A percentile compares a stretch with the other conserved stretches of the same genome.
Evolutionary conservation across 2,329 filamentous ascomycete species (phyloP).

Genomic region (Xylariaceae sp.): DNA sequence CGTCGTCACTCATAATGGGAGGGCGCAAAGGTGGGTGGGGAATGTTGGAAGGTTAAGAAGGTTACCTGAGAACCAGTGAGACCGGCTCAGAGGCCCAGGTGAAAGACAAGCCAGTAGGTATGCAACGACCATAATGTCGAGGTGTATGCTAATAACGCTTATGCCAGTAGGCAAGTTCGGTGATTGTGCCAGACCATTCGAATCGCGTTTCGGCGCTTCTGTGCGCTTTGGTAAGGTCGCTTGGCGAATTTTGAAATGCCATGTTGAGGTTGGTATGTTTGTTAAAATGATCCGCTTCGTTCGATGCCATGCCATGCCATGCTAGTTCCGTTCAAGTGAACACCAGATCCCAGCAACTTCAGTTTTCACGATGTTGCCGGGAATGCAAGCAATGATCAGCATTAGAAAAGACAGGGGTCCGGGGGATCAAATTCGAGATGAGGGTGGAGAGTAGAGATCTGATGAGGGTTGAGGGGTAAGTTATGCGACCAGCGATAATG

Average conservation of each 20-base stretch:
- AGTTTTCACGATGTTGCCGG: constrained; percentile 4
- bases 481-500: not conserved
- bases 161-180: not conserved
- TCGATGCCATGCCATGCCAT: not conserved
- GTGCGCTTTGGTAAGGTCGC: too few relatives aligned
- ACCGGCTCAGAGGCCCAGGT: constrained; percentile 5
- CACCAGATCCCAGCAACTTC: constrained; percentile 1
- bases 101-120: not conserved
- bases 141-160: not conserved
- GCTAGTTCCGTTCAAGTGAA: not conserved
- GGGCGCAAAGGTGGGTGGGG: not conserved
- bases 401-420: not conserved
- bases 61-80: not conserved
- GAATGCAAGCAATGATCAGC: constrained; percentile 8
- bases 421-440: not conserved
- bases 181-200: not conserved
- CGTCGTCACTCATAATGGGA: constrained; percentile 9
- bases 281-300: not conserved
- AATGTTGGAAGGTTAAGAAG: not conserved
- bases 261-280: not conserved
- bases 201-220: too few relatives aligned
- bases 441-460: not conserved
- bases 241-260: not conserved
- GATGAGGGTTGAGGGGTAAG: not conserved
- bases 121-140: constrained; percentile 5